phyloP scores from a whole-genome alignment of 306 rosid genomes.

The Hippophae rhamnoides region DNA sequence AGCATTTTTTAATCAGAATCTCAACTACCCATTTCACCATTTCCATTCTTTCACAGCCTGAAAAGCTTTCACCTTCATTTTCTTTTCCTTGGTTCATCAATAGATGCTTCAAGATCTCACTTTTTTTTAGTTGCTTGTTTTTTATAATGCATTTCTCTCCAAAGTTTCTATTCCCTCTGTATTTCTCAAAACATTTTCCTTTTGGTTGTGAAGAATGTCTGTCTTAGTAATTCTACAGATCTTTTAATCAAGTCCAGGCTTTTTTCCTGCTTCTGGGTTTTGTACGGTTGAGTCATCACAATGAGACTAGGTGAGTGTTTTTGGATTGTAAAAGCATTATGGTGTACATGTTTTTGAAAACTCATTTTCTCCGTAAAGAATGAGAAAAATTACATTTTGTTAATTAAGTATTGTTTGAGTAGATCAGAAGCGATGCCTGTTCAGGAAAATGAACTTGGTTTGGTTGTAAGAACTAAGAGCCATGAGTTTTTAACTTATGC shows the following conservation, averaged over 20 bases:
- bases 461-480: too few species aligned
- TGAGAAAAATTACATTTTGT: not conserved
- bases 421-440: too few species aligned
- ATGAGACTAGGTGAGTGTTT: slow-evolving; percentile 44
- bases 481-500: too few species aligned
- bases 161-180: slow-evolving; percentile 9
- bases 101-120: slow-evolving; percentile 34
- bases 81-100: slow-evolving; percentile 1
- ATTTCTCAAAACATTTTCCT: slow-evolving; percentile 10
- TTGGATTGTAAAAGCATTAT: not conserved
- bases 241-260: slow-evolving; percentile 17
- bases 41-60: not conserved
- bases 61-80: slow-evolving; percentile 19
- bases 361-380: too few species aligned
- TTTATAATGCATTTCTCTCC: slow-evolving; percentile 12
- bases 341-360: not conserved
- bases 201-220: slow-evolving; percentile 26
- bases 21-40: not conserved
- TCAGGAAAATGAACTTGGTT: too few species aligned
- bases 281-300: slow-evolving; percentile 20
- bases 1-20: not conserved
- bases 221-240: not conserved
- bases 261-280: slow-evolving; percentile 23
- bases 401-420: not conserved
- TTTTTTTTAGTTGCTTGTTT: slow-evolving; percentile 7